phyloP scores from a whole-genome alignment of 169 alveolate species.

The Cryptosporidium ubiquitum region DNA sequence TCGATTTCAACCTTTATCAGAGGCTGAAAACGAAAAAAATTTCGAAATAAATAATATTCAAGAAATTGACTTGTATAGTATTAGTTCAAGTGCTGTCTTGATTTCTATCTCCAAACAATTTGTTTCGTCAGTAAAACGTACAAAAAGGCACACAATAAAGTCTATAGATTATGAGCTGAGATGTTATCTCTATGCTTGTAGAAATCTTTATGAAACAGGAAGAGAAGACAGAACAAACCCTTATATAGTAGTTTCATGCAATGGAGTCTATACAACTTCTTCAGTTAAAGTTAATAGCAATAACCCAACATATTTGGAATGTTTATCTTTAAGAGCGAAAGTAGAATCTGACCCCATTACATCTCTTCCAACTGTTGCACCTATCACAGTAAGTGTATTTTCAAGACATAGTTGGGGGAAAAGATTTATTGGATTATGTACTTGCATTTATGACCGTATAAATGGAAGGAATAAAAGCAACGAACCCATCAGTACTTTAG shows the following conservation, averaged over 20 bases:
- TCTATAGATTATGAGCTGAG: constrained; percentile 85
- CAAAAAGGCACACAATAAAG: constrained; percentile 65
- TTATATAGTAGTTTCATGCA: constrained; percentile 82
- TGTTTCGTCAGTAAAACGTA: constrained; percentile 31
- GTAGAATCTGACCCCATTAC: constrained; percentile 78
- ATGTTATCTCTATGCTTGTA: constrained; percentile 86
- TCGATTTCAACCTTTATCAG: constrained; percentile 2
- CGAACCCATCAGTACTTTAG: constrained; percentile 10
- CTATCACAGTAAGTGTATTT: constrained; percentile 76
- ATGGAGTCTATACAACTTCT: constrained; percentile 83
- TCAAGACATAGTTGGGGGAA: constrained; percentile 80
- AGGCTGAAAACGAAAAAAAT: background rate
- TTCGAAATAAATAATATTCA: constrained; percentile 15
- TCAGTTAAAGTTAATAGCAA: constrained; percentile 78
- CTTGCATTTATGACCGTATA: constrained; percentile 79
- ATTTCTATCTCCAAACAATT: constrained; percentile 43
- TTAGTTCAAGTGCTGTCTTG: constrained; percentile 59
- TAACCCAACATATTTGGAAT: constrained; percentile 85
- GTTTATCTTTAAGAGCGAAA: constrained; percentile 78
- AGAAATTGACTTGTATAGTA: constrained; percentile 58
- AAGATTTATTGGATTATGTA: constrained; percentile 79
- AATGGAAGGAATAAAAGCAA: constrained; percentile 69
- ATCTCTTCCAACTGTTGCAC: constrained; percentile 80
- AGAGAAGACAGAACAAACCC: constrained; percentile 83
- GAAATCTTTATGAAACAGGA: constrained; percentile 80